Conservation (phyloP, 257 asterid species). For the Petunia secreta region DNA sequence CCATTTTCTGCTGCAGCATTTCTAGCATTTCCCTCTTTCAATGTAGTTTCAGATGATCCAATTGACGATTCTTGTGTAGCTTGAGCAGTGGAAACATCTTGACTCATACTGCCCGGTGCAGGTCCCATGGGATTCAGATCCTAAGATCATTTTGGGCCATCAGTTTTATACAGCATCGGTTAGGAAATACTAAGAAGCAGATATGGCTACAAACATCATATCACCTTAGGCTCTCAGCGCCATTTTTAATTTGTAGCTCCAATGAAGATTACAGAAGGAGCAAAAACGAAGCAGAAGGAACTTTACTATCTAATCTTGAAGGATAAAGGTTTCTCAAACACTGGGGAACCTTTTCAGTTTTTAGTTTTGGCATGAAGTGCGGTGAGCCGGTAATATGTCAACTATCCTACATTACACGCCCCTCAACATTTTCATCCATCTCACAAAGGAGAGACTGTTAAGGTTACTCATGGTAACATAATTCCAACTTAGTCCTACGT, state of each 20-base stretch:
- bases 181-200: too few species aligned
- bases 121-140: constrained; percentile 50
- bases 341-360: too few species aligned
- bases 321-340: too few species aligned
- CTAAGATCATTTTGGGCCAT: constrained; percentile 39
- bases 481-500: too few species aligned
- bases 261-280: too few species aligned
- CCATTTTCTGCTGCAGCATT: constrained; percentile 40
- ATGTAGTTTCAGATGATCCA: constrained; percentile 38
- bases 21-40: constrained; percentile 43
- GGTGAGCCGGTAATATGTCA: too few species aligned
- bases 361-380: too few species aligned
- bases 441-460: background rate
- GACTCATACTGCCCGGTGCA: constrained; percentile 43
- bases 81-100: constrained; percentile 45
- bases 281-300: too few species aligned
- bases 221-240: too few species aligned
- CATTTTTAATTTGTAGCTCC: too few species aligned
- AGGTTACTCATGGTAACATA: background rate
- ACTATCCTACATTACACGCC: background rate
- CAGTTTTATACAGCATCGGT: background rate
- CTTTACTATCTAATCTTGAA: too few species aligned
- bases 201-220: too few species aligned
- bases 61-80: constrained; percentile 42
- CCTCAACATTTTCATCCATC: constrained; percentile 9